Base-by-base conservation (phyloP, 106 monocot genomes). In the Hemerocallis citrina region DNA sequence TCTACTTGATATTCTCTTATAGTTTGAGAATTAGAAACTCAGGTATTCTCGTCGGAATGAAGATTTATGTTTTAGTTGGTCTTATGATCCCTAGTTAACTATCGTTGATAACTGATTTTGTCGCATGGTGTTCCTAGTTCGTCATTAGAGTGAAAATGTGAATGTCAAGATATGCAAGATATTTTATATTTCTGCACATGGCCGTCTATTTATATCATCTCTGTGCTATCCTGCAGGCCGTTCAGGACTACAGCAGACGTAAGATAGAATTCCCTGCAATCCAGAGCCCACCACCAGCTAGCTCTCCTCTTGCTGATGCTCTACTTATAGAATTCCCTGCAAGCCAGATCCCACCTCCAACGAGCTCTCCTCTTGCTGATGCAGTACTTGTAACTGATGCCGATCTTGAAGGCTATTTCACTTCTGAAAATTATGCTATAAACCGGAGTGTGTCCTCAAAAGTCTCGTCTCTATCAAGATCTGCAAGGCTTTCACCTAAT, bases 341-440 rank as follows among this genome's bases (percentile, higher is more conserved):
- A 44, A 67, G 75, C 2, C 45, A 52, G 23, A 67, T 16, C 55
- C 32, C 27, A 5, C 28, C 38, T 3, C 71, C 29, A 14, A n/a
- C 8, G 31, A 56, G n/a, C 51, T 70, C 27, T 12, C 62, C 55
- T 1, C 30, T 44, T n/a, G 46, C 51, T 29, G 85, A 86, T 21
- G 75, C 62, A 58, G 66, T 82, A 33, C 24, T 82, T 24, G 47
- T 79, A 69, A 86, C 81, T 10, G 86, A 81, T 13, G 74, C 73
- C 0, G 86, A 86, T 54, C 74, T 86, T 11, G 86, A 86, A 36
- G 86, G 86, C 5, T 86, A 80, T 34, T 71, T 55, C 43, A 28
- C 54, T 34, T 39, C 19, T 40, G 20, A 28, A 2, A 49, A 51
- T 64, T 13, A 62, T 15, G 10, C 25, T 5, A 58, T 70, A 63